Conservation (phyloP, 176 grass and related monocot genomes). For the Rhynchospora pubera region DNA sequence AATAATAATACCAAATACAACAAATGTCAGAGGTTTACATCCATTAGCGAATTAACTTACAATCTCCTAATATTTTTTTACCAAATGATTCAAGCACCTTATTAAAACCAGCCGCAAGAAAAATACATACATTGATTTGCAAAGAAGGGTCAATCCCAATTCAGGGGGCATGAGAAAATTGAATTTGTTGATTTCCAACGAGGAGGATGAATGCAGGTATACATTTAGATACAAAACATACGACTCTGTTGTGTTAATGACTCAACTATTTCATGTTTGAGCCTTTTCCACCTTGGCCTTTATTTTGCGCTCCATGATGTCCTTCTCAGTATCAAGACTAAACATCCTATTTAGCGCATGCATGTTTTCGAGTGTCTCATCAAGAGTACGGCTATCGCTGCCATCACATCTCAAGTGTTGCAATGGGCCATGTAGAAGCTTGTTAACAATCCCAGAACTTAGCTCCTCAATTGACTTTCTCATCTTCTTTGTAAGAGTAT, state of each 20-base stretch:
- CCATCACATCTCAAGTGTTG: conserved; percentile 86
- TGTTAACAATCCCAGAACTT: conserved; percentile 73
- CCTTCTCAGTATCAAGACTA: conserved; percentile 68
- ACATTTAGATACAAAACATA: conserved; percentile 33
- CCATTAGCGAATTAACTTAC: neutral
- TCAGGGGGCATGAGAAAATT: conserved; percentile 34
- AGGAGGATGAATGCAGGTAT: conserved; percentile 22
- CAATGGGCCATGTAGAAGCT: conserved; percentile 73
- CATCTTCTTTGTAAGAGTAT: conserved; percentile 61
- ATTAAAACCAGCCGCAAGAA: neutral
- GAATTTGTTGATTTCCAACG: conserved; percentile 19
- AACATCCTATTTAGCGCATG: conserved; percentile 86
- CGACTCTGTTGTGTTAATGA: conserved; percentile 1
- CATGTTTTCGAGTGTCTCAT: conserved; percentile 79
- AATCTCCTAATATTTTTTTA: neutral
- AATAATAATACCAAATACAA: neutral
- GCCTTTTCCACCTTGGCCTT: conserved; percentile 88
- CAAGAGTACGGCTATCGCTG: conserved; percentile 64
- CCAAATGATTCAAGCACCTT: neutral
- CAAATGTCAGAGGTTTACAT: neutral
- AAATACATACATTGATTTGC: conserved; percentile 13
- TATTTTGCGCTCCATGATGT: conserved; percentile 70
- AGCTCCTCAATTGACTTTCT: conserved; percentile 72
- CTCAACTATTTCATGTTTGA: conserved; percentile 41
- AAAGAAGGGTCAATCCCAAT: neutral